Conservation (phyloP, 306 rosid genomes). For the Senna tora region DNA sequence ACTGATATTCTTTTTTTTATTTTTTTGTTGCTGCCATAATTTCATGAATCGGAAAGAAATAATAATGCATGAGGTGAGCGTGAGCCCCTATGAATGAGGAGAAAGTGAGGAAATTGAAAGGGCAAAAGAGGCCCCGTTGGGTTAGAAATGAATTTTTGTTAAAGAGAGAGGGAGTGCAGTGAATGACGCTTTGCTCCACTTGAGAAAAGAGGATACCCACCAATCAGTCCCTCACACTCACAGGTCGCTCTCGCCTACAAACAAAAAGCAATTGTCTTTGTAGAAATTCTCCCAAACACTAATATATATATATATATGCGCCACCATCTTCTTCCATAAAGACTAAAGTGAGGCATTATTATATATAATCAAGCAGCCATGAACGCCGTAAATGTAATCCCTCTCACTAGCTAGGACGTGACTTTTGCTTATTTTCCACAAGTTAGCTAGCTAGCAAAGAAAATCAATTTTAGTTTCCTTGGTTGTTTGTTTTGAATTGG, state of each 20-base stretch:
- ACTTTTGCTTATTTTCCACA: neutral
- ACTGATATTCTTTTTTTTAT: no score
- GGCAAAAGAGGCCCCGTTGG: neutral
- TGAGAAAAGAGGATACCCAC: neutral
- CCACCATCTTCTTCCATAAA: neutral
- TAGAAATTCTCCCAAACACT: neutral
- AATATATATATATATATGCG: no score
- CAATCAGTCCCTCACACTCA: conserved; percentile 2
- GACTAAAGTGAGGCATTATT: no score
- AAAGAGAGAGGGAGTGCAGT: no score
- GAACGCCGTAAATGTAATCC: neutral
- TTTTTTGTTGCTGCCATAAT: no score
- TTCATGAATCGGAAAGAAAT: neutral
- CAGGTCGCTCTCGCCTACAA: conserved; percentile 23
- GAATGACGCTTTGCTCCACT: conserved; percentile 2
- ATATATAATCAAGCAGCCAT: neutral
- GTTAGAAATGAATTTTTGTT: neutral
- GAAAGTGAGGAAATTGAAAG: neutral
- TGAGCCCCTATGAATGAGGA: neutral
- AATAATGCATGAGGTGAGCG: neutral
- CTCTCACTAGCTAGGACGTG: neutral
- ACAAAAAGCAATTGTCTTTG: neutral
- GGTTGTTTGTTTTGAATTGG: neutral
- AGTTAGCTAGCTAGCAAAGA: no score
- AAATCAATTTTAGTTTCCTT: neutral